These are phyloP conservation scores for Fusarium avenaceum DNA, from an alignment of 2,329 filamentous ascomycete species.

Conservation along the genomic window DNA sequence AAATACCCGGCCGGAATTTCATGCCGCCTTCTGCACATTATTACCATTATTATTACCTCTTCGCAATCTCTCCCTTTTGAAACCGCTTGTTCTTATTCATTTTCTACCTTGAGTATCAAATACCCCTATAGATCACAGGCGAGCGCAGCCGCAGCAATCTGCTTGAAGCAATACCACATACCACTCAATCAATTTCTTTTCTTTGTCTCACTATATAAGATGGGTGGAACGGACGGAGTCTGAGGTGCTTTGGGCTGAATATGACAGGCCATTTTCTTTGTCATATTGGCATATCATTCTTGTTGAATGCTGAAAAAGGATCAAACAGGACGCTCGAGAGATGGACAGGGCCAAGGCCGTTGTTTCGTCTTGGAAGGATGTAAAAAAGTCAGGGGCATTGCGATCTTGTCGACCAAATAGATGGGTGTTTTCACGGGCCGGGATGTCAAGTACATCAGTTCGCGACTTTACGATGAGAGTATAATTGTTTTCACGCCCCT, in stretches of 20 bases:
- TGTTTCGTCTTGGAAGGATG: conserved; percentile 43
- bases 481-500: conserved; percentile 41
- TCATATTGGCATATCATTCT: conserved; percentile 37
- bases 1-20: conserved; percentile 49
- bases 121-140: conserved; percentile 57
- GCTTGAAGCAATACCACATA: conserved; percentile 50
- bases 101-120: conserved; percentile 52
- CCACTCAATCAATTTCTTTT: conserved; percentile 51
- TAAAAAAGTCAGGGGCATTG: conserved; percentile 37
- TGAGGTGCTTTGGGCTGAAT: conserved; percentile 45
- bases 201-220: conserved; percentile 51
- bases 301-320: conserved; percentile 37
- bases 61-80: conserved; percentile 39
- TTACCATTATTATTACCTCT: conserved; percentile 38
- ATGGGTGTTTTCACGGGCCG: conserved; percentile 39
- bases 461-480: conserved; percentile 45
- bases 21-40: conserved; percentile 44
- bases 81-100: conserved; percentile 45
- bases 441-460: conserved; percentile 43
- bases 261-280: conserved; percentile 42
- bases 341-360: conserved; percentile 21
- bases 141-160: conserved; percentile 48
- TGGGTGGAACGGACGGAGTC: conserved; percentile 45
- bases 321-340: conserved; percentile 36
- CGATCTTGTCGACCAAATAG: conserved; percentile 33